Evolutionary conservation across 2,329 filamentous ascomycete species (phyloP), one percentile per base, ranked within the genome.

Genomic region (Lojkania enalia): DNA sequence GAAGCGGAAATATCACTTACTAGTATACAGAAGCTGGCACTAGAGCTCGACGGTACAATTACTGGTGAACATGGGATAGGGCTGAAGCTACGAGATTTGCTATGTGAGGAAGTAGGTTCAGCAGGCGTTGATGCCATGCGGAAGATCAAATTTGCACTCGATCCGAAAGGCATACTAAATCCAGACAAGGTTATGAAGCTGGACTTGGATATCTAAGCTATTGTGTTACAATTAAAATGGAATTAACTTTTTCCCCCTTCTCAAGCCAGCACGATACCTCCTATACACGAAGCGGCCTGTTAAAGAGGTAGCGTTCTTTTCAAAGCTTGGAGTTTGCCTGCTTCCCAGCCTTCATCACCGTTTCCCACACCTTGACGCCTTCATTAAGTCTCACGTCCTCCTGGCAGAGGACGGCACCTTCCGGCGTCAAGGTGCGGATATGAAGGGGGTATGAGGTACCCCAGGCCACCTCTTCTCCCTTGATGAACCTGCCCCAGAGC

Each of bases 1-100:
- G 50, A 40, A 9, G 70, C 54, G 0, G 58, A 63, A 30, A 42
- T 52, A 12, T 50, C 70, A 16, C 39, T 71, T n/a, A 23, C 18
- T 13, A 86, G 87, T 57, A 86, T 88, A 52, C 84, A 87, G 54
- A 88, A 89, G 76, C 75, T 87, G 44, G 89, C 89, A 0, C 80
- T 94, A 33, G 85, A 87, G 69, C 78, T 90, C 74, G 88, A 94
- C 66, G 89, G 89, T 1, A 94, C 89, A 0, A 86, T 90, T 1
- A 91, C 88, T 18, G 88, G 88, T 23, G 88, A 94, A 71, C 88
- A 94, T 70, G 88, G 88, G 7, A 84, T 94, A 35, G 88, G 88
- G 5, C 70, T 92, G 39, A 86, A 91, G 52, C 89, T 92, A 81
- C 78, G 88, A 55, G 88, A 91, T 65, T 89, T 90, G 63, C 75